These are phyloP conservation scores for Cercospora sesami DNA, from an alignment of 2,329 filamentous ascomycete species.

Conservation along the genomic window DNA sequence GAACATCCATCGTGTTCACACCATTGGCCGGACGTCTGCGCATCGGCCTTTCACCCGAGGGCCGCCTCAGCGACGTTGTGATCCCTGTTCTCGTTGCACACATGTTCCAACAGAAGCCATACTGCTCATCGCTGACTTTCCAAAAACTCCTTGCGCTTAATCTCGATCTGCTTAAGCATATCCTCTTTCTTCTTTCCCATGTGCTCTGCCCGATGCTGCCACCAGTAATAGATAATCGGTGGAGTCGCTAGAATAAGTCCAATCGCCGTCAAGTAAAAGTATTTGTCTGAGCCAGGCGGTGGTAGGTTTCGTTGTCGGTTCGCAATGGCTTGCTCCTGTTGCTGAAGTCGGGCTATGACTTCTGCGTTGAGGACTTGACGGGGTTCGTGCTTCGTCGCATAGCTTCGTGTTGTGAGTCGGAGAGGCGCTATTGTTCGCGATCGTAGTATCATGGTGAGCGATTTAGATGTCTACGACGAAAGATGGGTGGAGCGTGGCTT, in stretches of 20 bases:
- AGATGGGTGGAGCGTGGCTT: background rate
- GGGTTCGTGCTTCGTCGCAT: background rate
- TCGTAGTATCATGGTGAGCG: background rate
- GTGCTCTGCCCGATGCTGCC: slow-evolving; percentile 36
- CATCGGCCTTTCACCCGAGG: background rate
- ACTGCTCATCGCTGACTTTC: slow-evolving; percentile 4
- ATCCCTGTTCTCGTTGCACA: background rate
- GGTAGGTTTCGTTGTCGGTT: slow-evolving; percentile 8
- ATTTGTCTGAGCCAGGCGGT: slow-evolving; percentile 18
- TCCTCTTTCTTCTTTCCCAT: slow-evolving; percentile 38
- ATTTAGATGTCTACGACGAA: background rate
- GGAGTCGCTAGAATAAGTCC: slow-evolving; percentile 32
- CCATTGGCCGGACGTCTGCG: background rate
- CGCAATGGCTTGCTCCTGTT: slow-evolving; percentile 17
- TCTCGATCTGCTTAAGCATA: slow-evolving; percentile 34
- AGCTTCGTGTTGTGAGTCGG: background rate
- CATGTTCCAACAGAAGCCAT: background rate
- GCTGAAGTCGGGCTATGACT: slow-evolving; percentile 14
- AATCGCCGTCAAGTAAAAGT: slow-evolving; percentile 26
- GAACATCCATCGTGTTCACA: background rate
- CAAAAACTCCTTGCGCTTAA: slow-evolving; percentile 21
- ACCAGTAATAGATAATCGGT: slow-evolving; percentile 35
- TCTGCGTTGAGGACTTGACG: slow-evolving; percentile 5
- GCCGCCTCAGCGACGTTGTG: background rate
- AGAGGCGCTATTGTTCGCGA: background rate